Percentiles rank a stretch among this genome's conserved stretches.
Conservation (phyloP, 129 eudicot genomes). For the Chrysanthemum seticuspe region DNA sequence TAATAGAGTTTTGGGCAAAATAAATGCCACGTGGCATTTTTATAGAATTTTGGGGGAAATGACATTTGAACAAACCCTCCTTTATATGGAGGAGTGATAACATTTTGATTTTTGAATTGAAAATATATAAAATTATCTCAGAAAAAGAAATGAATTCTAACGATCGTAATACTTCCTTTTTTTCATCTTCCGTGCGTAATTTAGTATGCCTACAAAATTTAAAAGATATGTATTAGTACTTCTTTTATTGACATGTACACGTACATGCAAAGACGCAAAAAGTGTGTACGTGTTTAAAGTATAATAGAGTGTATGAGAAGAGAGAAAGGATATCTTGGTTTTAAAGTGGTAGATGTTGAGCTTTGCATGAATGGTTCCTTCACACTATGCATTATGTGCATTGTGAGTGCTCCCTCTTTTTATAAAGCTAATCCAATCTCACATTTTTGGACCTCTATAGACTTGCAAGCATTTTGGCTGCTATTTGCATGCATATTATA, state of each 20-base stretch:
- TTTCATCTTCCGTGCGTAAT: too few species aligned
- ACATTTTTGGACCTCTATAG: background rate
- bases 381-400: slow-evolving; percentile 6
- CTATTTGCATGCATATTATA: background rate
- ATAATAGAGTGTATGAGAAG: background rate
- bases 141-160: too few species aligned
- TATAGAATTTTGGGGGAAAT: too few species aligned
- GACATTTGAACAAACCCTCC: too few species aligned
- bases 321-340: background rate
- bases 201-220: too few species aligned
- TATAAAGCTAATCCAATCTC: slow-evolving; percentile 11
- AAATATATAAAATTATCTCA: too few species aligned
- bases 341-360: background rate
- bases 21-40: too few species aligned
- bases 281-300: background rate
- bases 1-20: too few species aligned
- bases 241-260: background rate
- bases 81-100: too few species aligned
- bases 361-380: slow-evolving; percentile 18
- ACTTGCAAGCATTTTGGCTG: background rate
- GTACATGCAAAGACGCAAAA: too few species aligned
- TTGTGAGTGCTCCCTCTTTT: background rate
- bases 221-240: background rate
- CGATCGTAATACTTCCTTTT: too few species aligned
- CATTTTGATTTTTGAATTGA: too few species aligned